phyloP scores from a whole-genome alignment of 2,329 filamentous ascomycete species.

The Drechslerella stenobrocha region DNA sequence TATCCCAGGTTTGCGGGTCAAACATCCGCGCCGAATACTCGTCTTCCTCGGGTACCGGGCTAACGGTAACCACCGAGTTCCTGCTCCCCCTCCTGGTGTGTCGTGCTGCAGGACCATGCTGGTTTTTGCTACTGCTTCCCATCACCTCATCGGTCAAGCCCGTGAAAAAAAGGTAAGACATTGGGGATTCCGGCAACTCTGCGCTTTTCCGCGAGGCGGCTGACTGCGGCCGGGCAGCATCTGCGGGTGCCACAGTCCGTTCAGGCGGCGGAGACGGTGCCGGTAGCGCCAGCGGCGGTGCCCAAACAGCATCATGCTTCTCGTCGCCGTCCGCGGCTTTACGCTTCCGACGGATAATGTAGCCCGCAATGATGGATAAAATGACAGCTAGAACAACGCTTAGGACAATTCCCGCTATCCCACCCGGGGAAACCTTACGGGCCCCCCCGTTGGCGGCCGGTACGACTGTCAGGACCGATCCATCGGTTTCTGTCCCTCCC shows the following conservation, averaged over 20 bases:
- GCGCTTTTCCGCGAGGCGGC: not conserved
- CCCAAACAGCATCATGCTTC: conserved; percentile 4
- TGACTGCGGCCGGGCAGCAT: not conserved
- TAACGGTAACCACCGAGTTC: conserved; percentile 20
- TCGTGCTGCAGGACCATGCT: not conserved
- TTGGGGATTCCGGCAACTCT: conserved; percentile 16
- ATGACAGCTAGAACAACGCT: conserved; percentile 11
- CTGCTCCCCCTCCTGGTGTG: conserved; percentile 25
- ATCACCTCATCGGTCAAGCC: conserved; percentile 12
- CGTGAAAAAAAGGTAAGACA: conserved; percentile 35
- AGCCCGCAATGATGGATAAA: not conserved
- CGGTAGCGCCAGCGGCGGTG: conserved; percentile 8
- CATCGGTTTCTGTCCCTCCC: not conserved
- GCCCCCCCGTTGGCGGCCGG: not conserved
- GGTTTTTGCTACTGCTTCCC: not conserved
- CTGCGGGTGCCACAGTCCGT: conserved; percentile 7
- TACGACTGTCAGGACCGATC: not conserved
- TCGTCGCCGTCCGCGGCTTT: not conserved
- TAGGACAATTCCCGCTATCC: conserved; percentile 23
- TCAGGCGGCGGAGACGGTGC: conserved; percentile 10
- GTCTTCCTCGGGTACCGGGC: conserved; percentile 42
- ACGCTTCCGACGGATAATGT: not conserved
- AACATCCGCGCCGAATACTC: conserved; percentile 13
- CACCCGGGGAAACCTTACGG: conserved; percentile 13
- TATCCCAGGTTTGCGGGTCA: not conserved